These are phyloP conservation scores for Zea mays DNA, from an alignment of 176 grass and related monocot species.

Conservation along the genomic window Zm-B73-REFERENCE-NAM-5.0 NC_050099.1:41642501-41643000, in stretches of 20 bases:
- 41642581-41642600: background rate
- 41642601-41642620: constrained; percentile 31
- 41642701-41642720: constrained; percentile 1
- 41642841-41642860: constrained; percentile 39
- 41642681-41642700: constrained; percentile 41
- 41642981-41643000: constrained; percentile 32
- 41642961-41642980: constrained; percentile 43
- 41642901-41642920: constrained; percentile 18
- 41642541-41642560: background rate
- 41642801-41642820: constrained; percentile 25
- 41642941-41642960: constrained; percentile 32
- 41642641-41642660: constrained; percentile 48
- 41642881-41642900: constrained; percentile 42
- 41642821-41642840: constrained; percentile 14
- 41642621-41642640: constrained; percentile 31
- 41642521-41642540: constrained; percentile 10
- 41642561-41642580: constrained; percentile 18
- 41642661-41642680: constrained; percentile 26
- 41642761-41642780: constrained; percentile 21
- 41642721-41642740: constrained; percentile 38
- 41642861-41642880: constrained; percentile 37
- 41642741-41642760: constrained; percentile 21
- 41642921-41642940: constrained; percentile 18
- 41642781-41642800: constrained; percentile 37
- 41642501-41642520: background rate